A percentile compares a stretch with the other conserved stretches of the same genome.
phyloP scores from a whole-genome alignment of 1,284 basidiomycete genomes.

The Melampsora larici-populina region DNA sequence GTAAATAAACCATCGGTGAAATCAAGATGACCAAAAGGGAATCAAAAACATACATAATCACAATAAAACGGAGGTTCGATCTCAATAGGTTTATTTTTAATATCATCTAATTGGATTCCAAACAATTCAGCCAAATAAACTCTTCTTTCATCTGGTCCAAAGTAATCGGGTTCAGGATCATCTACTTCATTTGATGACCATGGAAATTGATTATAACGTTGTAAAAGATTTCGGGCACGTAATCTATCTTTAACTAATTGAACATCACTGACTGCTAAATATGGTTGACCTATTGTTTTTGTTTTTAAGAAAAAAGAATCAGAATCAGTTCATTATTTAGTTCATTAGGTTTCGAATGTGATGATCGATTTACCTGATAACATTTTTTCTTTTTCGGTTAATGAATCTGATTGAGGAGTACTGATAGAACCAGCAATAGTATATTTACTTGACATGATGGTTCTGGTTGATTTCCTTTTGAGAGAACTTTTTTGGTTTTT shows the following conservation, averaged over 20 bases:
- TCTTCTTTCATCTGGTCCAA: constrained; percentile 28
- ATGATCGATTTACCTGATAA: constrained; percentile 7
- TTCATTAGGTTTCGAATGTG: no score
- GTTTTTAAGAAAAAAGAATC: no score
- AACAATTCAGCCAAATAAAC: constrained; percentile 46
- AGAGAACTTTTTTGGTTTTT: no score
- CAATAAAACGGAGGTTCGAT: constrained; percentile 49
- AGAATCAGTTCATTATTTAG: neutral
- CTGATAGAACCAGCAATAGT: no score
- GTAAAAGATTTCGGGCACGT: constrained; percentile 1
- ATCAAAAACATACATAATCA: constrained; percentile 44
- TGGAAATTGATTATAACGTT: constrained; percentile 21
- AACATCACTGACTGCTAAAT: constrained; percentile 9
- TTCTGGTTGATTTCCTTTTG: no score
- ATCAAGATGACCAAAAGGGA: neutral
- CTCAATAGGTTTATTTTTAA: constrained; percentile 35
- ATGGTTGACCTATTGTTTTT: constrained; percentile 13
- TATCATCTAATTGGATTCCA: constrained; percentile 41
- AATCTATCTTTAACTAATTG: constrained; percentile 27
- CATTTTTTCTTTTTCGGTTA: constrained; percentile 24
- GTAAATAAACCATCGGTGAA: neutral
- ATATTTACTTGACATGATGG: no score
- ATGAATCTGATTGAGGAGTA: constrained; percentile 23
- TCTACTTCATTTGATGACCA: constrained; percentile 27
- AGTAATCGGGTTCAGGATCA: constrained; percentile 27